phyloP scores from a whole-genome alignment of 441 rosid genomes.

The Populus hybrid region DNA sequence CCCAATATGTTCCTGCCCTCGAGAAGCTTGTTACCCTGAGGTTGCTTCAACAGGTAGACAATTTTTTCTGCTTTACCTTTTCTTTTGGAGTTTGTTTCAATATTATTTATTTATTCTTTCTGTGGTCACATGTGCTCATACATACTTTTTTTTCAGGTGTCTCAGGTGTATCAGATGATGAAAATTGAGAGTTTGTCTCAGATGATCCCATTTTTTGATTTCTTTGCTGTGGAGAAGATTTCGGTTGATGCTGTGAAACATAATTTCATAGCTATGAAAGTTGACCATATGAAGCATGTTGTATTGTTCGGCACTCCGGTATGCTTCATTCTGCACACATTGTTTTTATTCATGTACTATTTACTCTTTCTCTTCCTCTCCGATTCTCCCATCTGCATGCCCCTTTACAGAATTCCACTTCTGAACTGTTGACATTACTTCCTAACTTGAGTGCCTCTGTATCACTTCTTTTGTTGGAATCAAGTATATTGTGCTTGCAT shows the following conservation, averaged over 20 bases:
- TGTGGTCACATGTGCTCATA: neutral
- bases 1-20: conserved; percentile 79
- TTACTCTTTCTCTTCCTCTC: neutral
- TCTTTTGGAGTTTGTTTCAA: neutral
- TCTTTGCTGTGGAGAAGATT: conserved; percentile 82
- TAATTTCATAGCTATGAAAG: conserved; percentile 78
- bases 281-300: conserved; percentile 80
- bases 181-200: conserved; percentile 70
- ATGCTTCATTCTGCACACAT: conserved; percentile 19
- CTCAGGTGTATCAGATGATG: conserved; percentile 83
- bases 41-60: conserved; percentile 83
- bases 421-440: neutral
- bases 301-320: conserved; percentile 71
- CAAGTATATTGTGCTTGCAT: neutral
- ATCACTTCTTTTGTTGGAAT: neutral
- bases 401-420: neutral
- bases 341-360: neutral
- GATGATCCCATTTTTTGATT: conserved; percentile 88
- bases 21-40: conserved; percentile 88
- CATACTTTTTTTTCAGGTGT: conserved; percentile 57
- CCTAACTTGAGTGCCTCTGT: neutral
- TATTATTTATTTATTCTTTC: neutral
- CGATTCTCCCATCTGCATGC: neutral
- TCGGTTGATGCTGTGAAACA: conserved; percentile 91
- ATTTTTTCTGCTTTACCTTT: conserved; percentile 2